phyloP scores from a whole-genome alignment of 192 early-diverging fungal species.

The Coemansia sp. region DNA sequence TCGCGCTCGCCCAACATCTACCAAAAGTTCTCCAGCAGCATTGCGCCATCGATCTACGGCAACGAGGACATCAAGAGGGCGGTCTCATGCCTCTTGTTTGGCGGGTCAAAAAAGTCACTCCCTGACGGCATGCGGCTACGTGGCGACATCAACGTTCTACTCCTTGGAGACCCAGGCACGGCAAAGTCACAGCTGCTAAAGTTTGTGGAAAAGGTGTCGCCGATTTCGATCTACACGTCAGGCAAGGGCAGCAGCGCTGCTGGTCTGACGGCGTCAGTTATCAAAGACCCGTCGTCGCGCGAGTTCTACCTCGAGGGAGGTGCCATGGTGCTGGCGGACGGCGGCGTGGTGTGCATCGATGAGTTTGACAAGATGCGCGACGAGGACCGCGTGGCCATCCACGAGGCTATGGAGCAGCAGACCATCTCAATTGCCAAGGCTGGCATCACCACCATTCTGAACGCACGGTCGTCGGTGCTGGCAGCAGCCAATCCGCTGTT shows the following conservation, averaged over 20 bases:
- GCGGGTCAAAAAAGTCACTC: slow-evolving; percentile 92
- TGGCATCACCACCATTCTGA: slow-evolving; percentile 98
- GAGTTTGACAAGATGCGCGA: slow-evolving; percentile 99
- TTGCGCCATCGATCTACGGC: slow-evolving; percentile 97
- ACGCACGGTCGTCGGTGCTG: slow-evolving; percentile 93
- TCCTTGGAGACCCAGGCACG: slow-evolving; percentile 97
- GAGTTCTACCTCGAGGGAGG: slow-evolving; percentile 98
- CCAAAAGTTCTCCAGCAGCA: slow-evolving; percentile 84
- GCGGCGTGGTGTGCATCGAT: slow-evolving; percentile 99
- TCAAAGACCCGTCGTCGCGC: slow-evolving; percentile 83
- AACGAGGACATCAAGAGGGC: slow-evolving; percentile 97
- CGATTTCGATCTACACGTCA: slow-evolving; percentile 98
- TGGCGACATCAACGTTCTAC: slow-evolving; percentile 96
- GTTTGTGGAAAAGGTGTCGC: slow-evolving; percentile 97
- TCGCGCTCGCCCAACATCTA: slow-evolving; percentile 86
- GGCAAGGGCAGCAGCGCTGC: slow-evolving; percentile 98
- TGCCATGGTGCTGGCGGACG: slow-evolving; percentile 98
- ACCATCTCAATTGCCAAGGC: slow-evolving; percentile 99
- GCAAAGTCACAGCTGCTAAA: slow-evolving; percentile 98
- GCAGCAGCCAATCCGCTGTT: slow-evolving; percentile 98
- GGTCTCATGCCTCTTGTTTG: slow-evolving; percentile 90
- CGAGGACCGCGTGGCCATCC: slow-evolving; percentile 98
- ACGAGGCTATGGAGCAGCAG: slow-evolving; percentile 99
- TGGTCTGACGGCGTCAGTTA: slow-evolving; percentile 97
- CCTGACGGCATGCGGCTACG: slow-evolving; percentile 96